phyloP scores from a whole-genome alignment of 2,329 filamentous ascomycete species.

The Aspergillus pseudoviridinutans region DNA sequence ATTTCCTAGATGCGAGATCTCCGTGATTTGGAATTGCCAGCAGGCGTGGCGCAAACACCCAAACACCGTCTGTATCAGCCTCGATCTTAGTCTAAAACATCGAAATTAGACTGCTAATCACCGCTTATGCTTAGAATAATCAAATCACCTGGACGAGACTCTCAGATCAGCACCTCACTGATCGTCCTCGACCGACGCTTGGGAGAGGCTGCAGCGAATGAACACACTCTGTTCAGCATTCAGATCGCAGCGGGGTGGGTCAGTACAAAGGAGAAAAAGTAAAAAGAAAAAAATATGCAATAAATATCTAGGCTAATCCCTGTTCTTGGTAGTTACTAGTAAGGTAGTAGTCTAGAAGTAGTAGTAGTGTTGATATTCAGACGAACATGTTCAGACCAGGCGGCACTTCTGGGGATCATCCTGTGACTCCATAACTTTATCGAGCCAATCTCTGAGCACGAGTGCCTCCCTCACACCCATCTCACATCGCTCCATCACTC shows the following conservation, averaged over 20 bases:
- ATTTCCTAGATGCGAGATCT: constrained; percentile 7
- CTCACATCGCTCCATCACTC: no score
- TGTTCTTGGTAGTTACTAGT: neutral
- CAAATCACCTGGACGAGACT: neutral
- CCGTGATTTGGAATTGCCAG: constrained; percentile 23
- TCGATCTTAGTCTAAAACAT: neutral
- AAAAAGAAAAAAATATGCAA: neutral
- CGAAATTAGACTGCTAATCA: neutral
- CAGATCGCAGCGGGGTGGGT: neutral
- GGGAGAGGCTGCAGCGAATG: neutral
- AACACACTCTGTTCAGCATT: neutral
- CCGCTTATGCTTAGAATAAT: neutral
- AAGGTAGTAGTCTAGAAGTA: no score
- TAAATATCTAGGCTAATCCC: neutral
- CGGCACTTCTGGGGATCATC: neutral
- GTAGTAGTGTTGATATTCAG: neutral
- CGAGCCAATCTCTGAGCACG: neutral
- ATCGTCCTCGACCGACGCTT: neutral
- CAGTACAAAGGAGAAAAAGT: neutral
- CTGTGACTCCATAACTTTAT: neutral
- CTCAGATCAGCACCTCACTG: neutral
- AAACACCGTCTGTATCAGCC: neutral
- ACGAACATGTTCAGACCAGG: neutral
- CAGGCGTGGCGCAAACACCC: constrained; percentile 16
- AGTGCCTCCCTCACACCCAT: neutral